These are phyloP conservation scores for Colletotrichum musicola DNA, from an alignment of 2,329 filamentous ascomycete genomes.

Conservation along the genomic window DNA sequence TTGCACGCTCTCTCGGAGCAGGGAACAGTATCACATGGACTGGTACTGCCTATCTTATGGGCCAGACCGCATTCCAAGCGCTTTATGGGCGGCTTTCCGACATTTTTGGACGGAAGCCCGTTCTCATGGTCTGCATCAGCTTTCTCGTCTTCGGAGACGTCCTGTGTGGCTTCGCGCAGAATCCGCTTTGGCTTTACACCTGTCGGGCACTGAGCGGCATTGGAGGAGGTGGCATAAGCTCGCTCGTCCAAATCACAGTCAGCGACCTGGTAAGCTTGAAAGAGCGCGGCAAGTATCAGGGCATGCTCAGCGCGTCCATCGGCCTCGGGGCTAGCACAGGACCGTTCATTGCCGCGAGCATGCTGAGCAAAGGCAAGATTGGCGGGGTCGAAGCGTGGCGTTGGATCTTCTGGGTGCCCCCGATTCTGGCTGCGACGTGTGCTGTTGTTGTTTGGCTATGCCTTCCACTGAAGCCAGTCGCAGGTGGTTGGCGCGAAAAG, in stretches of 20 bases:
- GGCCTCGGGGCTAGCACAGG: neutral
- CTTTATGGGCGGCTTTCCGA: too few relatives aligned
- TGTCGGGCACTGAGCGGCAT: neutral
- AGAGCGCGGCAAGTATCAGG: slow-evolving; percentile 11
- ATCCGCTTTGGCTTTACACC: too few relatives aligned
- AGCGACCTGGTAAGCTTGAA: slow-evolving; percentile 10
- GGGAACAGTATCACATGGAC: too few relatives aligned
- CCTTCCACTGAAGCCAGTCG: too few relatives aligned
- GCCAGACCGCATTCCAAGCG: too few relatives aligned
- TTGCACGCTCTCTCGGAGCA: too few relatives aligned
- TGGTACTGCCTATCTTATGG: too few relatives aligned
- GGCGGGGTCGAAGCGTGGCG: neutral
- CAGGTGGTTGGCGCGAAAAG: too few relatives aligned
- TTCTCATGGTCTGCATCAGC: too few relatives aligned
- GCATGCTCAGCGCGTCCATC: neutral
- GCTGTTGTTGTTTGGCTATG: neutral
- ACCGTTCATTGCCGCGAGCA: slow-evolving; percentile 6
- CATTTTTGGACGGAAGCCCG: too few relatives aligned
- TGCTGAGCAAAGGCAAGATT: neutral
- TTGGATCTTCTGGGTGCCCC: slow-evolving; percentile 12
- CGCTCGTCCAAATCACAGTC: slow-evolving; percentile 8
- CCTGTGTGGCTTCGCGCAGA: too few relatives aligned
- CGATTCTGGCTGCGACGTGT: neutral
- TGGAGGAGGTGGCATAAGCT: neutral
- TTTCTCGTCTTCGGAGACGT: too few relatives aligned